Conservation (phyloP, 371 early-diverging fungal species). For the Rhizomucor pusillus region DNA sequence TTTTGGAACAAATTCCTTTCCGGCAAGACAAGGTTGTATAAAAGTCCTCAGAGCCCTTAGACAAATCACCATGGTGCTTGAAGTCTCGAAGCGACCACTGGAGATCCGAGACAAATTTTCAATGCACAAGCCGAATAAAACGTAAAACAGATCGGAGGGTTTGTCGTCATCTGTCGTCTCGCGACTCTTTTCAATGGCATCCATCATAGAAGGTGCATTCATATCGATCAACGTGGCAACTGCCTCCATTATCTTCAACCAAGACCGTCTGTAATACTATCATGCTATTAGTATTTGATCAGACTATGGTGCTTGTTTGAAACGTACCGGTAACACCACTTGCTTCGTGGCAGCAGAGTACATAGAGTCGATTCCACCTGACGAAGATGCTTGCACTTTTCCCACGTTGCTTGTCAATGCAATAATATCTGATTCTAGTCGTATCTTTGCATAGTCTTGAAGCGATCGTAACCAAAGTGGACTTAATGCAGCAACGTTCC, state of each 20-base stretch:
- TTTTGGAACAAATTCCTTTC: constrained; percentile 42
- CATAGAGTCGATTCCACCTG: constrained; percentile 48
- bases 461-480: constrained; percentile 59
- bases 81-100: constrained; percentile 28
- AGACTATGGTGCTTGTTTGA: constrained; percentile 14
- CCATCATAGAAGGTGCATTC: constrained; percentile 40
- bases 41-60: constrained; percentile 40
- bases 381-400: constrained; percentile 40
- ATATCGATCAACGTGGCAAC: constrained; percentile 50
- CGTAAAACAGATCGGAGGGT: constrained; percentile 50
- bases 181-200: constrained; percentile 34
- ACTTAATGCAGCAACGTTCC: constrained; percentile 52
- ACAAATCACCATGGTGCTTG: constrained; percentile 33
- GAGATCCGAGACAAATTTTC: constrained; percentile 56
- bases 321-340: constrained; percentile 57
- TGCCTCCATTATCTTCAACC: constrained; percentile 58
- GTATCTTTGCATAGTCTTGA: constrained; percentile 58
- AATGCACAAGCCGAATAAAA: constrained; percentile 65
- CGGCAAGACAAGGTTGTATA: constrained; percentile 40
- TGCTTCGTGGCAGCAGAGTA: constrained; percentile 53
- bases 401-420: constrained; percentile 43
- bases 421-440: constrained; percentile 54
- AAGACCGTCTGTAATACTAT: constrained; percentile 51
- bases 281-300: constrained; percentile 16
- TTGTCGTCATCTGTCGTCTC: constrained; percentile 27